Percentiles rank a stretch among this genome's conserved stretches.
Conservation (phyloP, 129 eudicot species). For the Glebionis coronaria region DNA sequence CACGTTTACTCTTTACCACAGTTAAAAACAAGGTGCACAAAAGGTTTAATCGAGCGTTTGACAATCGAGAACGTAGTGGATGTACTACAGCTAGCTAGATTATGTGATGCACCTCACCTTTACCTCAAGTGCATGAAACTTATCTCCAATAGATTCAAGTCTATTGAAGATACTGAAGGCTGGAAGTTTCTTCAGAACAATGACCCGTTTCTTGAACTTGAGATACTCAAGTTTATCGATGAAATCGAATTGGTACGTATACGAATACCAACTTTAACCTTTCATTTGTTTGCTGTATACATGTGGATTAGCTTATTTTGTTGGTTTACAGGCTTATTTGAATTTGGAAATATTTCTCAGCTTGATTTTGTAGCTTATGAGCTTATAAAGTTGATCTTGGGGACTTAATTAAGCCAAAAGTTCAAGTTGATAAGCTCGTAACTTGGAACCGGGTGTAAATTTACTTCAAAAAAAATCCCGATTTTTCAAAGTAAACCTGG, state of each 20-base stretch:
- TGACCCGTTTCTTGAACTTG: slow-evolving; percentile 84
- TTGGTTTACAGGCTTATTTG: no score
- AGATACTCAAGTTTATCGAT: slow-evolving; percentile 84
- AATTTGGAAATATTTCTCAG: no score
- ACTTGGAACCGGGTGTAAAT: no score
- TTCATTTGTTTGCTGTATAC: no score
- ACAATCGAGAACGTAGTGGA: slow-evolving; percentile 74
- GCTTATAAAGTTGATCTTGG: no score
- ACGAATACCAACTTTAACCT: no score
- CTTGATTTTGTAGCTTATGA: no score
- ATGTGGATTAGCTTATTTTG: no score
- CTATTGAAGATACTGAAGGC: slow-evolving; percentile 75
- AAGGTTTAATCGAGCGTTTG: slow-evolving; percentile 46
- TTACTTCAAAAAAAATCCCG: no score
- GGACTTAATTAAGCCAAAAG: no score
- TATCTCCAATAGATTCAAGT: slow-evolving; percentile 49
- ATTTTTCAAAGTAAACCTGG: no score
- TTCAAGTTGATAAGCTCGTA: no score
- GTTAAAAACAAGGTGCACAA: slow-evolving; percentile 74
- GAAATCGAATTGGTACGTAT: slow-evolving; percentile 67
- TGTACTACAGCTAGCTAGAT: slow-evolving; percentile 72
- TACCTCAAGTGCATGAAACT: slow-evolving; percentile 77
- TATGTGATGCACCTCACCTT: slow-evolving; percentile 90
- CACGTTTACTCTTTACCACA: slow-evolving; percentile 77
- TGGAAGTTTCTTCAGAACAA: slow-evolving; percentile 88